Conservation (phyloP, 192 early-diverging fungal species). For the Coemansia sp. region DNA sequence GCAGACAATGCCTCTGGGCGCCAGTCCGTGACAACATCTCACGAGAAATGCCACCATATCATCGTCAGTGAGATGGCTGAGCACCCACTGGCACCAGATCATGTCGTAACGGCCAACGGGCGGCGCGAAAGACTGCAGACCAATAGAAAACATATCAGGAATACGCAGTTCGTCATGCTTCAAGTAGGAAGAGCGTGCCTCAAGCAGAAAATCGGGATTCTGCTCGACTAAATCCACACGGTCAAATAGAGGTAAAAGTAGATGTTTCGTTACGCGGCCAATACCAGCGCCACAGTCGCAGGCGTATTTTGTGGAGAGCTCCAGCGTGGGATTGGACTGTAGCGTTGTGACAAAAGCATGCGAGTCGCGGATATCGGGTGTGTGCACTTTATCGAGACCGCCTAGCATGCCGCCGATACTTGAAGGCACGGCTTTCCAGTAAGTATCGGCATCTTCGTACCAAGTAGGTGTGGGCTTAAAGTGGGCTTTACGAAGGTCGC, state of each 20-base stretch:
- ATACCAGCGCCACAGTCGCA: conserved; percentile 96
- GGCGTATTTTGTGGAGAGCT: conserved; percentile 20
- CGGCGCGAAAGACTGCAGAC: conserved; percentile 80
- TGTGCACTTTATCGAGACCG: conserved; percentile 73
- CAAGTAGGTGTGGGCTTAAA: conserved; percentile 52
- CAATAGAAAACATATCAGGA: conserved; percentile 64
- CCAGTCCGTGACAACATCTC: conserved; percentile 69
- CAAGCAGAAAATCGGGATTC: conserved; percentile 69
- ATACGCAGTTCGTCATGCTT: conserved; percentile 60
- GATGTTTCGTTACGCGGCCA: conserved; percentile 85
- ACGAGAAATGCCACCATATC: conserved; percentile 82
- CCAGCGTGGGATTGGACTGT: background rate
- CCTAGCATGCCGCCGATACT: conserved; percentile 80
- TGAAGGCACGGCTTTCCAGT: conserved; percentile 45
- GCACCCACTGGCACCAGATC: conserved; percentile 99
- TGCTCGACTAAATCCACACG: conserved; percentile 92
- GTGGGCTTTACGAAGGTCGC: conserved; percentile 4
- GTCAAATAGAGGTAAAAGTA: conserved; percentile 75
- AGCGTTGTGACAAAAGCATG: conserved; percentile 58
- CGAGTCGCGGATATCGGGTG: conserved; percentile 69
- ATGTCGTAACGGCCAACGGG: conserved; percentile 73
- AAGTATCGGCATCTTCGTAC: conserved; percentile 65
- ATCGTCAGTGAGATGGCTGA: conserved; percentile 88
- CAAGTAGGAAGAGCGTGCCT: conserved; percentile 64
- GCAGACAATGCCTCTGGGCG: conserved; percentile 69